Evolutionary conservation across 192 early-diverging fungal genomes (phyloP).

Genomic region (Rhizoclosmatium sp.): DNA sequence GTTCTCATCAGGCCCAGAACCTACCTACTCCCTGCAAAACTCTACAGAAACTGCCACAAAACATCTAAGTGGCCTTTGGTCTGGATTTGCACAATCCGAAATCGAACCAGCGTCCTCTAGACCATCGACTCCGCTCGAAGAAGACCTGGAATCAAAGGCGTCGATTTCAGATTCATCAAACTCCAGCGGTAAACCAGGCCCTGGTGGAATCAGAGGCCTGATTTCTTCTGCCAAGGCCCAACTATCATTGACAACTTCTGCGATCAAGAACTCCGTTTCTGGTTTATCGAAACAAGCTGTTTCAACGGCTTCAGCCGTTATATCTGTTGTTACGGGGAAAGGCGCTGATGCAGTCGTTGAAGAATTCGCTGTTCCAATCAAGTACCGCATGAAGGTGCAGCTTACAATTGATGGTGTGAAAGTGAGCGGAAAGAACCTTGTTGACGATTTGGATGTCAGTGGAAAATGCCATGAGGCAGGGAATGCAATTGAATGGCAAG

Average conservation of each 20-base stretch:
- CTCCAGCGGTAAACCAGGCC: background rate
- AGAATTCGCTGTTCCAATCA: slow-evolving; percentile 13
- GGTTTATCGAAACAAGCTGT: background rate
- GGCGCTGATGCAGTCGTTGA: background rate
- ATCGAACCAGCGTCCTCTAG: background rate
- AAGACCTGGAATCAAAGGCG: background rate
- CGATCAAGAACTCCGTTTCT: background rate
- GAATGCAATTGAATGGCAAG: slow-evolving; percentile 1
- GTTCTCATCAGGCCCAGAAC: background rate
- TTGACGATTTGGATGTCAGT: slow-evolving; percentile 12
- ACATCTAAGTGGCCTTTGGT: background rate
- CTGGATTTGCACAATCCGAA: slow-evolving; percentile 16
- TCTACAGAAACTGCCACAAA: background rate
- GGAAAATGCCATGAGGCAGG: slow-evolving; percentile 17
- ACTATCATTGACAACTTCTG: background rate
- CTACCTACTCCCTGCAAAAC: background rate
- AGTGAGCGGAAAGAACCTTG: slow-evolving; percentile 21
- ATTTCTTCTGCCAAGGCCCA: background rate
- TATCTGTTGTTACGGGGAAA: background rate
- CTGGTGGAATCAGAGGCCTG: slow-evolving; percentile 5
- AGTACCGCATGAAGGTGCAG: slow-evolving; percentile 25
- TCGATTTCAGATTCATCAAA: too few relatives aligned
- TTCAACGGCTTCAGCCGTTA: background rate
- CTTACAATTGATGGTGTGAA: background rate
- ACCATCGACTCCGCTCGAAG: background rate